A percentile compares a stretch with the other conserved stretches of the same genome.
phyloP scores from a whole-genome alignment of 1,139 yeast genomes.

The Geotrichum siamense region DNA sequence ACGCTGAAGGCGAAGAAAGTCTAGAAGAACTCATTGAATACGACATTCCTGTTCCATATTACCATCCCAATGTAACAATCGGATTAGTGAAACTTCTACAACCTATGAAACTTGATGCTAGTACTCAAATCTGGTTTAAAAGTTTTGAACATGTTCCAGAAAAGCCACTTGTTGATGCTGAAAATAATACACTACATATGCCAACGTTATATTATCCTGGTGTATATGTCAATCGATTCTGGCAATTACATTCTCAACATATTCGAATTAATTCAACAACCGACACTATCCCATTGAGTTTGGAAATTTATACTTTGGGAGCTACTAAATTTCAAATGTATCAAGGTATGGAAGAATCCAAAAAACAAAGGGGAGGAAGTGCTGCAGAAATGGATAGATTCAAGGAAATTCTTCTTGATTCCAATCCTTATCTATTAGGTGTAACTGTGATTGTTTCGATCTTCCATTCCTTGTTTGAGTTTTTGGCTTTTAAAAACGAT shows the following conservation, averaged over 20 bases:
- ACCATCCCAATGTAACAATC: conserved; percentile 36
- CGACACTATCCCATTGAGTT: conserved; percentile 27
- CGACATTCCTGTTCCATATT: conserved; percentile 29
- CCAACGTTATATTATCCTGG: conserved; percentile 31
- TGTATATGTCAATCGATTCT: conserved; percentile 33
- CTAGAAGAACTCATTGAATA: conserved; percentile 15
- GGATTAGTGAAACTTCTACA: conserved; percentile 23
- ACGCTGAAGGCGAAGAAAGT: conserved; percentile 19
- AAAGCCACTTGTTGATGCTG: not conserved
- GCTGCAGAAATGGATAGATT: conserved; percentile 35
- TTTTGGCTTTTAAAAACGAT: conserved; percentile 39
- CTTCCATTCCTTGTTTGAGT: conserved; percentile 36
- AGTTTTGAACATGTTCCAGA: conserved; percentile 5
- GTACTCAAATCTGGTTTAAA: conserved; percentile 7
- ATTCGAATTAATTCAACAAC: conserved; percentile 30
- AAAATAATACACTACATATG: not conserved
- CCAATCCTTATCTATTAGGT: conserved; percentile 35
- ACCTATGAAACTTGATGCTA: conserved; percentile 7
- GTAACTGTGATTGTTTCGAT: conserved; percentile 35
- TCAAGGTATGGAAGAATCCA: conserved; percentile 28
- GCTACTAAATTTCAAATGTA: conserved; percentile 34
- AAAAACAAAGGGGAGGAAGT: conserved; percentile 27
- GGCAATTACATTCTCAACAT: conserved; percentile 37
- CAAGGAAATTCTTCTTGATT: conserved; percentile 36
- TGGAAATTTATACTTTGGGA: conserved; percentile 29